Evolutionary conservation across 441 rosid genomes (phyloP).

Genomic region (Gossypium schwendimanii): DNA sequence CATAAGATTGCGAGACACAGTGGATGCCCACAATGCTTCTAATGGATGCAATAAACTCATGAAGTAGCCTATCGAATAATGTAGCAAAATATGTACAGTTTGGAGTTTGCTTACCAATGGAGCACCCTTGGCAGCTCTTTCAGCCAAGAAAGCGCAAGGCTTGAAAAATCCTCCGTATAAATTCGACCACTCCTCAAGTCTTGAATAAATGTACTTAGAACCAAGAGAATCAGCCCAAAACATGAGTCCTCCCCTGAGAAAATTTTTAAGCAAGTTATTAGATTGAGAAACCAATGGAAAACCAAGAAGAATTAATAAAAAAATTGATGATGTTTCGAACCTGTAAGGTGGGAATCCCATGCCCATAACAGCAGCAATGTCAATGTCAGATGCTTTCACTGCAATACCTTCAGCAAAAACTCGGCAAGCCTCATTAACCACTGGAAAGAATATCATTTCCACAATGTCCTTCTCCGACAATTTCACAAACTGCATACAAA

Average conservation of each 20-base stretch:
- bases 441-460: constrained; percentile 90
- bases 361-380: constrained; percentile 83
- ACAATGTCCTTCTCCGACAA: constrained; percentile 76
- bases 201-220: constrained; percentile 68
- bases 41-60: neutral
- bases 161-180: constrained; percentile 74
- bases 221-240: constrained; percentile 96
- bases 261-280: constrained; percentile 18
- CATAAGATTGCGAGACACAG: neutral
- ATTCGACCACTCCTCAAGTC: constrained; percentile 81
- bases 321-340: constrained; percentile 22
- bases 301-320: neutral
- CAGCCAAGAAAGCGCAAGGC: constrained; percentile 85
- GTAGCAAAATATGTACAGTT: neutral
- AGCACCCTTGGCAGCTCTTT: constrained; percentile 77
- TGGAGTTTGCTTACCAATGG: constrained; percentile 51
- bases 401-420: constrained; percentile 88
- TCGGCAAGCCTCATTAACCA: constrained; percentile 91
- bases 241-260: constrained; percentile 80
- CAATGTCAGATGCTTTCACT: constrained; percentile 90
- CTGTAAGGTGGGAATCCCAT: constrained; percentile 98
- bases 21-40: neutral
- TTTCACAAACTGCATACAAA: constrained; percentile 48
- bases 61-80: neutral
- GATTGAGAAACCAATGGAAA: neutral